Percentiles rank a stretch among this genome's conserved stretches.
Conservation (phyloP, 148 eudicot species). For the Vaccinium macrocarpon region DNA sequence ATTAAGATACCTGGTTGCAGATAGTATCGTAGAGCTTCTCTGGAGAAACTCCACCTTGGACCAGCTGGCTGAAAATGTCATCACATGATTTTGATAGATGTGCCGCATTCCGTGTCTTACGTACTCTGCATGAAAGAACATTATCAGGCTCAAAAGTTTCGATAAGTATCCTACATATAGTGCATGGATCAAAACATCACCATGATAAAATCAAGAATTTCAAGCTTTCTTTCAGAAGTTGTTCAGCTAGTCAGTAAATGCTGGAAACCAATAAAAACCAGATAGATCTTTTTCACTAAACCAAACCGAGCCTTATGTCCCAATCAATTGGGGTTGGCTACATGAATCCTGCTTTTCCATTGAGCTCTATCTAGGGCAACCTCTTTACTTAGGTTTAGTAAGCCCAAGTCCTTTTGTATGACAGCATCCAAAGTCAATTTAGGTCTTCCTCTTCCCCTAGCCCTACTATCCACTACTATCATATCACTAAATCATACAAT, state of each 20-base stretch:
- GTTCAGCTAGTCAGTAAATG: background rate
- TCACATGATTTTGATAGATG: constrained; percentile 80
- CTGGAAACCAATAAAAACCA: background rate
- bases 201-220: background rate
- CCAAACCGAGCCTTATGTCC: too few relatives aligned
- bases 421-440: too few relatives aligned
- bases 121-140: constrained; percentile 44
- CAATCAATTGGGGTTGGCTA: too few relatives aligned
- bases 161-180: background rate
- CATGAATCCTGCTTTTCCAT: too few relatives aligned
- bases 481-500: background rate
- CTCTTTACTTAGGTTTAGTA: too few relatives aligned
- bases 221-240: background rate
- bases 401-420: too few relatives aligned
- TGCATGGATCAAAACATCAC: background rate
- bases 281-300: background rate
- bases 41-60: constrained; percentile 71
- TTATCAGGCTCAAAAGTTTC: background rate
- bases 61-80: constrained; percentile 70
- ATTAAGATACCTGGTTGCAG: constrained; percentile 72
- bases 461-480: too few relatives aligned
- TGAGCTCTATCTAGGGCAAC: too few relatives aligned
- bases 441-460: too few relatives aligned
- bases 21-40: constrained; percentile 75
- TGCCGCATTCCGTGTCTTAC: constrained; percentile 40